Percentiles rank a stretch among this genome's conserved stretches.
phyloP scores from a whole-genome alignment of 129 eudicot species.

The Flaveria trinervia region DNA sequence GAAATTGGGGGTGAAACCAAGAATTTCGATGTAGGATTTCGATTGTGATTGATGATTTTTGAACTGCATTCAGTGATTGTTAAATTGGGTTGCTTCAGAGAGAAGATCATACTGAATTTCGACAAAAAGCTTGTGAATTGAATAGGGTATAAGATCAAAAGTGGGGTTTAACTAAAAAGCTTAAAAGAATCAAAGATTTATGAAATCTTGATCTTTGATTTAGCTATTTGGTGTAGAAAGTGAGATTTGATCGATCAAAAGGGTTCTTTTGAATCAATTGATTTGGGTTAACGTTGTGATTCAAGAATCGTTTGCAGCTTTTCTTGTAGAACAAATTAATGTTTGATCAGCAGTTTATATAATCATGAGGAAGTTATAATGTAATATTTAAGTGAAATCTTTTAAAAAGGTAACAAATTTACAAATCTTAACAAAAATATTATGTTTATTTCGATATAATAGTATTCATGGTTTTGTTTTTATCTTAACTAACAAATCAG shows the following conservation, averaged over 20 bases:
- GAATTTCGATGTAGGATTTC: slow-evolving; percentile 21
- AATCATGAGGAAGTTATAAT: slow-evolving; percentile 1
- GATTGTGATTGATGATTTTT: slow-evolving; percentile 33
- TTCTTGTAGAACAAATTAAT: slow-evolving; percentile 15
- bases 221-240: background rate
- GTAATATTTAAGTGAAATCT: background rate
- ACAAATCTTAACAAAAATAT: background rate
- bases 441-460: background rate
- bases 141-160: background rate
- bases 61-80: slow-evolving; percentile 23
- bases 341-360: slow-evolving; percentile 2
- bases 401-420: background rate
- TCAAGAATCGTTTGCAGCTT: background rate
- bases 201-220: slow-evolving; percentile 26
- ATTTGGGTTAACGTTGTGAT: slow-evolving; percentile 7
- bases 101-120: slow-evolving; percentile 43
- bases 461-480: background rate
- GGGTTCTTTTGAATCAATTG: background rate
- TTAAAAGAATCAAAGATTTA: background rate
- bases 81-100: slow-evolving; percentile 44
- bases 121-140: slow-evolving; percentile 4
- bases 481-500: background rate
- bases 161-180: slow-evolving; percentile 1
- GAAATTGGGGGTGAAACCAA: slow-evolving; percentile 34
- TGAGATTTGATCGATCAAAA: slow-evolving; percentile 6